A percentile compares a stretch with the other conserved stretches of the same genome.
phyloP scores from a whole-genome alignment of 257 asterid species.

The Salvia rosmarinus region DNA sequence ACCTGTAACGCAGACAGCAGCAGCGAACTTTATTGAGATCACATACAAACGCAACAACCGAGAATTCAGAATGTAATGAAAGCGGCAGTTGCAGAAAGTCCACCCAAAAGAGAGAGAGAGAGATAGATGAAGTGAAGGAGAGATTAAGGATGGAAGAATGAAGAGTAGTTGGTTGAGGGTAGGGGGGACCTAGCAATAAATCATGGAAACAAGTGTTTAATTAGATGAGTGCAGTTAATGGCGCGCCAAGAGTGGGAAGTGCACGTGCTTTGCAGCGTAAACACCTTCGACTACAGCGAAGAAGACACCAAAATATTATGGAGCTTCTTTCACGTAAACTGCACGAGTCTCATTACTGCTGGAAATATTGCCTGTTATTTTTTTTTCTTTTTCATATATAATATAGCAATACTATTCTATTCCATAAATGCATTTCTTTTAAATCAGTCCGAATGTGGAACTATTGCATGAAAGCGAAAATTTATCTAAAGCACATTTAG shows the following conservation, averaged over 20 bases:
- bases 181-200: constrained; percentile 40
- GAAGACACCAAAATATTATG: neutral
- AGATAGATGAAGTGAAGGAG: neutral
- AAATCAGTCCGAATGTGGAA: too few species aligned
- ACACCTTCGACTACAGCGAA: constrained; percentile 19
- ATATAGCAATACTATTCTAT: too few species aligned
- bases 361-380: neutral
- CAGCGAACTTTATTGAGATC: neutral
- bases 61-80: constrained; percentile 33
- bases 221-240: constrained; percentile 23
- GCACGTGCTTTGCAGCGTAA: constrained; percentile 51
- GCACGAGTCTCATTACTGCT: neutral
- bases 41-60: constrained; percentile 22
- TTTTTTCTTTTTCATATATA: neutral
- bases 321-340: constrained; percentile 24
- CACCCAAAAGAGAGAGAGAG: neutral
- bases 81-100: constrained; percentile 26
- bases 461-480: too few species aligned
- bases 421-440: too few species aligned
- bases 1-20: constrained; percentile 35
- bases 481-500: too few species aligned
- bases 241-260: constrained; percentile 61
- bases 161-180: constrained; percentile 36
- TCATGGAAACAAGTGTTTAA: constrained; percentile 33
- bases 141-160: neutral